Conservation (phyloP, 441 rosid species). For the Viola pubescens region DNA sequence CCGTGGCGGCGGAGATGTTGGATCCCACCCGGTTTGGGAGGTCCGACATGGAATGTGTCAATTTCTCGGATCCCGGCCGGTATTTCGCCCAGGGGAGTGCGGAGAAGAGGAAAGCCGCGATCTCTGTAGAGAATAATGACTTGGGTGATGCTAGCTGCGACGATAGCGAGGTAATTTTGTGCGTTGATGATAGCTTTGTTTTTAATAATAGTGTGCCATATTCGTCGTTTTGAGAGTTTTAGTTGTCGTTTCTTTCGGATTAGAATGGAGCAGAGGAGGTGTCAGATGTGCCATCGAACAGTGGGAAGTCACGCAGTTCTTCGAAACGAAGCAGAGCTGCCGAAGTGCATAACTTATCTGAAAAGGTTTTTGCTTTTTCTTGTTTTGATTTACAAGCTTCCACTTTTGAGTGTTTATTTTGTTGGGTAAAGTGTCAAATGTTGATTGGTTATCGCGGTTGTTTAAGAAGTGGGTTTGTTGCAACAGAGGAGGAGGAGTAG, state of each 20-base stretch:
- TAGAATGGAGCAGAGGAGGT: conserved; percentile 34
- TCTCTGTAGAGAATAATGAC: conserved; percentile 21
- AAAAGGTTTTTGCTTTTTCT: conserved; percentile 23
- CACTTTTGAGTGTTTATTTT: neutral
- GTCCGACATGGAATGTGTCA: conserved; percentile 21
- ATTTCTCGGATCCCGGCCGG: conserved; percentile 33
- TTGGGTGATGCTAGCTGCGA: conserved; percentile 31
- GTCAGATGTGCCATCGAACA: conserved; percentile 32
- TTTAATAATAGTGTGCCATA: neutral
- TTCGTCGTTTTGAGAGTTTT: neutral
- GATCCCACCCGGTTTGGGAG: conserved; percentile 23
- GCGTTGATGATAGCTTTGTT: neutral
- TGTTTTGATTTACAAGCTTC: too few species aligned
- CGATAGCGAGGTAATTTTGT: conserved; percentile 32
- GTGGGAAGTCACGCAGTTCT: conserved; percentile 35
- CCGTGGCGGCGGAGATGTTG: conserved; percentile 12
- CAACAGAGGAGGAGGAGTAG: conserved; percentile 79
- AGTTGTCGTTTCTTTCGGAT: neutral
- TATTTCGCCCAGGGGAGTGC: conserved; percentile 23
- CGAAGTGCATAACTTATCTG: conserved; percentile 81
- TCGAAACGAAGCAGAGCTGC: conserved; percentile 78
- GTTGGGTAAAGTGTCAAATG: neutral
- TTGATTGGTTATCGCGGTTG: too few species aligned
- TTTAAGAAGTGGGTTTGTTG: conserved; percentile 5
- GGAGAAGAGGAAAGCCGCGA: conserved; percentile 23